Evolutionary conservation across 108 stramenopile species (phyloP), one percentile per base, ranked within the genome.

Genomic region (Thalassiosira profunda): DNA sequence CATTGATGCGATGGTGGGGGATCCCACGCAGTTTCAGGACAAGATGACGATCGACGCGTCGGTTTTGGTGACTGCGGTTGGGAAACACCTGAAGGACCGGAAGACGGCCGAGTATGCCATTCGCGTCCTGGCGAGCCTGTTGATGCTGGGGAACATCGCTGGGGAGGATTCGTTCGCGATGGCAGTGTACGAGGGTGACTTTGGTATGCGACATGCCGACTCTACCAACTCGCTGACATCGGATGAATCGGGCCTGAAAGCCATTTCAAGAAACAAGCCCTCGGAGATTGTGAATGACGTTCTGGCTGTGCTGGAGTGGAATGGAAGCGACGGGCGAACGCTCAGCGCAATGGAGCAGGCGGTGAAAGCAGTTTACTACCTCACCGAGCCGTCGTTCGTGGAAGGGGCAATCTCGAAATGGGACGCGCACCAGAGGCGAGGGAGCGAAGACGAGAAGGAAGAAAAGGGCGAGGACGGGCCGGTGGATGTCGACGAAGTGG

Each of bases 331-430:
- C 66, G 58, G 74, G 26, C 70, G 59, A 67, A 88, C 87, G 18
- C 61, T 94, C 15, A 80, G 80, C 59, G 88, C 90, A 0, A 76
- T 87, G 53, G 93, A 94, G 59, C 86, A 91, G 57, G 93, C 90
- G 6, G 83, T 83, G 10, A 82, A 78, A 23, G 61, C 78, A 9
- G 53, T 94, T 33, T 94, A 81, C 75, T 88, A 94, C 79, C 69
- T 94, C 26, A 91, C 93, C 25, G 93, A 94, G 14, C 56, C 84
- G 1, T 62, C 70, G 29, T 66, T 70, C n/a, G 53, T 85, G 58
- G 42, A 59, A 20, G 57, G 48, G 58, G 47, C 72, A 28, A 15
- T 74, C 17, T 47, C 58, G 0, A 58, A 36, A 8, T 29, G 38
- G 71, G 63, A 56, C 15, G 21, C 11, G 18, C 18, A 34, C 4